Evolutionary conservation across 106 monocot genomes (phyloP), one percentile per base, ranked within the genome.

Genomic region (Chionographis japonica): DNA sequence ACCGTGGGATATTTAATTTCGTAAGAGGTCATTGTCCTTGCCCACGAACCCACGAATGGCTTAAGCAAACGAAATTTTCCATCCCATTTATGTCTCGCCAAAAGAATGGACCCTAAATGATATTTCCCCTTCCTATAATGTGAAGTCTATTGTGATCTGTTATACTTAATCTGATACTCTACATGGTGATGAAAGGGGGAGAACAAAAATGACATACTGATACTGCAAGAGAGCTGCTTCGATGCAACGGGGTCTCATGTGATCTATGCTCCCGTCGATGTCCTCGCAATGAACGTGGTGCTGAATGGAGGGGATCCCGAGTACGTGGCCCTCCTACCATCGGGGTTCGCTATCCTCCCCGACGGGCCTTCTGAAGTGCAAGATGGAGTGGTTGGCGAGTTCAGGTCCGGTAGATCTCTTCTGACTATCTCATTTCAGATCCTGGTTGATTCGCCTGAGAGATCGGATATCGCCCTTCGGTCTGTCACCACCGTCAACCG

Each of bases 391-490:
- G 56, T 61, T 2, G 80, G 68, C 5, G 74, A 75, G 4, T 77
- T 67, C 4, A 70, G 84, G 63, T 50, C 80, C 37, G 76, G 77
- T 36, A 66, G 85, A 1, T 86, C 97, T 2, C 80, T 97, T 5
- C 68, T 97, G 58, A 97, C 97, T 1, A 92, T 97, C 36, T 92
- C 97, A 6, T 97, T 97, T 59, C 97, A 97, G 79, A 97, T 97
- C 37, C 54, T 97, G 15, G 92, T 97, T 2, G 97, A 97, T 51
- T 97, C 97, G 0, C 78, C 85, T 0, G 92, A 92, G 4, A 89
- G 87, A 1, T 89, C 92, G 1, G 89, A 92, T 76, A 79, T 97
- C 35, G 89, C 97, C 1, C 83, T 89, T 10, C 89, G 87, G 2
- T 98, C 92, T 2, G 92, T 98, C 0, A 89, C 89, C 0, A 98